Evolutionary conservation across 495 filamentous ascomycete species (phyloP).

Genomic region (Penicillium canescens): DNA sequence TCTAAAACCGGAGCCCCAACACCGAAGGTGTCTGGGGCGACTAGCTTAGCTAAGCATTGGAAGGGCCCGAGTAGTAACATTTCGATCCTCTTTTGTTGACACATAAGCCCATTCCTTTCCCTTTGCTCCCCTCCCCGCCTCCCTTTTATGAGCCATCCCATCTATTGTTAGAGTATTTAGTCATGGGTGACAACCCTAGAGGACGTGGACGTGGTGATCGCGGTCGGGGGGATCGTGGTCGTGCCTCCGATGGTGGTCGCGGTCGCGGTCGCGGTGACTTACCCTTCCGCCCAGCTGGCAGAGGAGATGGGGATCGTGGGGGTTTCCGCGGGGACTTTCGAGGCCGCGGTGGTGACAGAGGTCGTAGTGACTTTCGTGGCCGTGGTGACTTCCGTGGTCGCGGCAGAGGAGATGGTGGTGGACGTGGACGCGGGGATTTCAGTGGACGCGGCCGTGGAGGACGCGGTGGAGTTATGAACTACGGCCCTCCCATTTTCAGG

Average conservation of each 20-base stretch:
- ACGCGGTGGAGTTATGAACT: slow-evolving; percentile 8
- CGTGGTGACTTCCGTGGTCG: slow-evolving; percentile 14
- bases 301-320: background rate
- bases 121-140: background rate
- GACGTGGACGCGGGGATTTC: slow-evolving; percentile 10
- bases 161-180: background rate
- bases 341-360: slow-evolving; percentile 3
- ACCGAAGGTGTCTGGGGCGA: too few relatives aligned
- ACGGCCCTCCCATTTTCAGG: slow-evolving; percentile 32
- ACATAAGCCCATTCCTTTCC: background rate
- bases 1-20: too few relatives aligned
- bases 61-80: too few relatives aligned
- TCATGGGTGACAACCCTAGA: slow-evolving; percentile 15
- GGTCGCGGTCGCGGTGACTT: slow-evolving; percentile 18
- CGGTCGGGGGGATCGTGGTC: slow-evolving; percentile 9
- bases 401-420: slow-evolving; percentile 15
- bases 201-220: slow-evolving; percentile 18
- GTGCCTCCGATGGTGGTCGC: background rate
- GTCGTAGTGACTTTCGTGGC: slow-evolving; percentile 19
- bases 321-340: slow-evolving; percentile 7
- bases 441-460: slow-evolving; percentile 13
- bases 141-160: background rate
- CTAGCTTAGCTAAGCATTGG: too few relatives aligned
- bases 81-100: too few relatives aligned
- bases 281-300: too few relatives aligned